These are phyloP conservation scores for Dendrobium nobile DNA, from an alignment of 106 monocot species.

Conservation along the genomic window DNA sequence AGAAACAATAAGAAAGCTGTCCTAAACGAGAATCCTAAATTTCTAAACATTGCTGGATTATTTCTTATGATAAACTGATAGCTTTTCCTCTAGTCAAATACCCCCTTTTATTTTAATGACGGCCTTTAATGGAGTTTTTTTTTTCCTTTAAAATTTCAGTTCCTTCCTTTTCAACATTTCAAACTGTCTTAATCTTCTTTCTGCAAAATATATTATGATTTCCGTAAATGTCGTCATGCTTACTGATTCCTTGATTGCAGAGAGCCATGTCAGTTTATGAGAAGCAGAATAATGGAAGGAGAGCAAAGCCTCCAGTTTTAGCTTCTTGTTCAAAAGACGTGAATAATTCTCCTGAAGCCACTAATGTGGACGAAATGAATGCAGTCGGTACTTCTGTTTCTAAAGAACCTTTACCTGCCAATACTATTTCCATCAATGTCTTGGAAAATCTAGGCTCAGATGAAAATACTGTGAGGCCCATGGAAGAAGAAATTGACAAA, in stretches of 20 bases:
- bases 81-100: no score
- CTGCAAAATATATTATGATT: neutral
- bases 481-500: neutral
- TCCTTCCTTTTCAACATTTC: neutral
- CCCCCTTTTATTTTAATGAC: no score
- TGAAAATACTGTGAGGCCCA: neutral
- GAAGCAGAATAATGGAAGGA: neutral
- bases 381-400: neutral
- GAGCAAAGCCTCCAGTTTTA: neutral
- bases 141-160: no score
- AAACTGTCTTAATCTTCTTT: neutral
- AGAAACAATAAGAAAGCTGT: no score
- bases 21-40: no score
- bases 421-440: neutral
- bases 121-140: no score
- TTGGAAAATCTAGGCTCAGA: neutral
- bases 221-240: neutral
- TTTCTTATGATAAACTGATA: no score
- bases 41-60: no score
- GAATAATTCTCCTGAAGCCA: neutral
- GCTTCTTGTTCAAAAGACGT: neutral
- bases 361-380: neutral
- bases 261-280: slow-evolving; percentile 1
- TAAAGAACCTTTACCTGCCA: neutral
- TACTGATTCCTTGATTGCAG: slow-evolving; percentile 6